These are phyloP conservation scores for Gastrolobium bilobum DNA, from an alignment of 306 rosid genomes.

Conservation along the genomic window DNA sequence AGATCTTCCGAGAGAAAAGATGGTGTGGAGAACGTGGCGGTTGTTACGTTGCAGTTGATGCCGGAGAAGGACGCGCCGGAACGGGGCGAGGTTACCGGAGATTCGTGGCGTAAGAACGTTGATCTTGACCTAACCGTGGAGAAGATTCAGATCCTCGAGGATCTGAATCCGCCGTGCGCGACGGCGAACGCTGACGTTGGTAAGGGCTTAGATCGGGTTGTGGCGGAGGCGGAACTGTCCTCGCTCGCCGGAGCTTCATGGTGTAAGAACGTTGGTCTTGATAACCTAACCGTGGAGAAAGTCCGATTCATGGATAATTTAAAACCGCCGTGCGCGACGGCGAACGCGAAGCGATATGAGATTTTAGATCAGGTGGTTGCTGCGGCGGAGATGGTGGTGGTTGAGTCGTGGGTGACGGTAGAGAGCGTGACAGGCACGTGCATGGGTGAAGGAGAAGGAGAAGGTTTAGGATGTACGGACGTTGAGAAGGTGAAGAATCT, in stretches of 20 bases:
- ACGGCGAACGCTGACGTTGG: neutral
- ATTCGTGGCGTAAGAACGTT: conserved; percentile 54
- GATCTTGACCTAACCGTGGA: conserved; percentile 57
- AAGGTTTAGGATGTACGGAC: conserved; percentile 68
- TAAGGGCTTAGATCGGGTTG: neutral
- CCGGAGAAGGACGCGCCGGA: conserved; percentile 55
- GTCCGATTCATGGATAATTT: conserved; percentile 37
- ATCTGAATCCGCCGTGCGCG: conserved; percentile 10
- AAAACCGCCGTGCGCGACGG: conserved; percentile 4
- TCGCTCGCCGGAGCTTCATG: conserved; percentile 45
- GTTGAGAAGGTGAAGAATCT: conserved; percentile 67
- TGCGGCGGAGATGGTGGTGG: conserved; percentile 21
- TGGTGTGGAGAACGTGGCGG: neutral
- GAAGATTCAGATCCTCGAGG: conserved; percentile 45
- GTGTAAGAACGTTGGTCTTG: conserved; percentile 57
- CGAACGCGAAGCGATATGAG: neutral
- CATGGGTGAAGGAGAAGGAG: conserved; percentile 53
- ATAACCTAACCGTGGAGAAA: conserved; percentile 48
- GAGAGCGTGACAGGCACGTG: conserved; percentile 90
- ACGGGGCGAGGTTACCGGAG: conserved; percentile 5
- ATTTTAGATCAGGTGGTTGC: neutral
- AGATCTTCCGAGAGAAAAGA: neutral
- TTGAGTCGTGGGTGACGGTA: conserved; percentile 79
- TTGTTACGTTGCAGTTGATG: conserved; percentile 63
- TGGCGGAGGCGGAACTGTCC: neutral